Evolutionary conservation across 176 grass and related monocot genomes (phyloP).

Genomic region (Avena sativa): DNA sequence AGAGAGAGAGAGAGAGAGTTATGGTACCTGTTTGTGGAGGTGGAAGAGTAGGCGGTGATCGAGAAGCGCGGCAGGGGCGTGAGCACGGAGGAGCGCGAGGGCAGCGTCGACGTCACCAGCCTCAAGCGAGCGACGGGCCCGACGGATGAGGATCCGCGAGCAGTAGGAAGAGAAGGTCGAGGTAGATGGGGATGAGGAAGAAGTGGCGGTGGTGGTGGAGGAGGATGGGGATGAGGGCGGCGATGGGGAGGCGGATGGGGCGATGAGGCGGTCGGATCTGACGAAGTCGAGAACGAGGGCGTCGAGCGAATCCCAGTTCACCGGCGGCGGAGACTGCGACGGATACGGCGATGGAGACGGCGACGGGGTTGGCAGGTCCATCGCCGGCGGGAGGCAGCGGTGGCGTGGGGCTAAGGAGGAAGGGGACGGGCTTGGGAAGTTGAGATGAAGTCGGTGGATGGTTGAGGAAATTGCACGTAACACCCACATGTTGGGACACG

Average conservation of each 20-base stretch:
- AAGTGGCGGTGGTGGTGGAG: constrained; percentile 47
- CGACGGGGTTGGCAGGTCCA: constrained; percentile 39
- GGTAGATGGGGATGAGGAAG: constrained; percentile 41
- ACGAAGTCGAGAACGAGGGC: constrained; percentile 66
- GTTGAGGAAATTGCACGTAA: neutral
- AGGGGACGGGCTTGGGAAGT: neutral
- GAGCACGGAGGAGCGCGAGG: constrained; percentile 66
- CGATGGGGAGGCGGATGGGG: constrained; percentile 37
- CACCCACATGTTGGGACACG: too few species aligned
- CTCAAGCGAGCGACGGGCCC: constrained; percentile 66
- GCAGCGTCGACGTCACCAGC: constrained; percentile 76
- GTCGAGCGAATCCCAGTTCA: constrained; percentile 80
- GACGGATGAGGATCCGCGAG: constrained; percentile 68
- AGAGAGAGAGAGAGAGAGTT: neutral
- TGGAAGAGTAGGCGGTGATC: constrained; percentile 92
- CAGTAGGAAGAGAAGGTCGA: constrained; percentile 52
- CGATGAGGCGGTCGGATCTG: constrained; percentile 75
- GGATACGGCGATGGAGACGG: neutral
- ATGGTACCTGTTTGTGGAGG: constrained; percentile 88
- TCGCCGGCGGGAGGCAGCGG: constrained; percentile 37
- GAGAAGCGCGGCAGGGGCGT: constrained; percentile 69
- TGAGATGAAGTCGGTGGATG: constrained; percentile 41
- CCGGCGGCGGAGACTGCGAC: constrained; percentile 34
- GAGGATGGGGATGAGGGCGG: constrained; percentile 54
- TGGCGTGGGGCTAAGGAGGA: constrained; percentile 12